Conservation (phyloP, 2,329 filamentous ascomycete species). For the Aspergillus aculeatinus region DNA sequence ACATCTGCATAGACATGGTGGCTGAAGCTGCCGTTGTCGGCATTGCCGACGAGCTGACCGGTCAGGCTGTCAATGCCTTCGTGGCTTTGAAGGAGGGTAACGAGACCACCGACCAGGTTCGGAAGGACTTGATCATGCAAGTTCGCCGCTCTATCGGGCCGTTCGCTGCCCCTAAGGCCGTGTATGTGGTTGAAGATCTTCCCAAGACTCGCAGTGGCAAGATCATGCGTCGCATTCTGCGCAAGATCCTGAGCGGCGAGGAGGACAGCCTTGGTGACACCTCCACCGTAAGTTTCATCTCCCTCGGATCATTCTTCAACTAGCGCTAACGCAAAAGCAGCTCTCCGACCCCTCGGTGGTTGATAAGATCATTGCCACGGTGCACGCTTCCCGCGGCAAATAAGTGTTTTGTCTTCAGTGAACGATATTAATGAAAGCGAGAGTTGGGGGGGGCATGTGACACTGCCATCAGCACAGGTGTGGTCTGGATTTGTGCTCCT, state of each 20-base stretch:
- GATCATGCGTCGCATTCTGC: slow-evolving; percentile 96
- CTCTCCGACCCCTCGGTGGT: slow-evolving; percentile 89
- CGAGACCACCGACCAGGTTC: slow-evolving; percentile 73
- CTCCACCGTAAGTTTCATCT: slow-evolving; percentile 67
- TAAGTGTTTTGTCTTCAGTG: slow-evolving; percentile 21
- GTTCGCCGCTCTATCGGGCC: slow-evolving; percentile 97
- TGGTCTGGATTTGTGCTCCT: not conserved
- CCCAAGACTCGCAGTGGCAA: slow-evolving; percentile 97
- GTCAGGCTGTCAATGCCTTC: slow-evolving; percentile 96
- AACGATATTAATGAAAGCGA: slow-evolving; percentile 7
- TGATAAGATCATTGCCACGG: slow-evolving; percentile 79
- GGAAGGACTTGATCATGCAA: slow-evolving; percentile 91
- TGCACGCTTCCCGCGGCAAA: slow-evolving; percentile 57
- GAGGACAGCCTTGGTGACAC: slow-evolving; percentile 95
- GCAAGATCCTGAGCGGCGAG: slow-evolving; percentile 96
- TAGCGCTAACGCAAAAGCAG: slow-evolving; percentile 44
- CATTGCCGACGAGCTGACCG: slow-evolving; percentile 87
- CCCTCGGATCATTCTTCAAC: not conserved
- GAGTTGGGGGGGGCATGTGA: not conserved
- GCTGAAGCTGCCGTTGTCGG: slow-evolving; percentile 96
- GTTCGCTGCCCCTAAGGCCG: slow-evolving; percentile 92
- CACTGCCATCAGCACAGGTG: not conserved
- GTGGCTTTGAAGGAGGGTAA: slow-evolving; percentile 85
- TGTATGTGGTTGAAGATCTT: slow-evolving; percentile 87
- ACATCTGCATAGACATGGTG: slow-evolving; percentile 49